Evolutionary conservation across 768 basidiomycete species (phyloP).

Genomic region (Tylopilus balloui): DNA sequence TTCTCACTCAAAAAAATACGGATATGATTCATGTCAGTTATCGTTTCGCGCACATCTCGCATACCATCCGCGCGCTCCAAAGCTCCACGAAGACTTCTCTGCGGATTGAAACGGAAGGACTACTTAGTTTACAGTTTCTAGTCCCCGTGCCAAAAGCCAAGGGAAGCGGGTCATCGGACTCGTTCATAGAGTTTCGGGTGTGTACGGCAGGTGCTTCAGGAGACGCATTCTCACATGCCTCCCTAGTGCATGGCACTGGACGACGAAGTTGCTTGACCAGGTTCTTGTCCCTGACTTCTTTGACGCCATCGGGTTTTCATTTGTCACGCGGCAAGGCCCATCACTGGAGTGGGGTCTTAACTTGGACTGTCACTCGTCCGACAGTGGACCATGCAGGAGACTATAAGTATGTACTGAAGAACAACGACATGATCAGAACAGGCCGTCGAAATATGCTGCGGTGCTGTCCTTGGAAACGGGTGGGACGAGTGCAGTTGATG

Average conservation of each 20-base stretch:
- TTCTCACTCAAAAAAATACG: neutral
- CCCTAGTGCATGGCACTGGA: slow-evolving; percentile 31
- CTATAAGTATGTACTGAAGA: slow-evolving; percentile 18
- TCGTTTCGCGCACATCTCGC: slow-evolving; percentile 70
- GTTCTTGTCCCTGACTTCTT: neutral
- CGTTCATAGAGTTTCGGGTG: slow-evolving; percentile 88
- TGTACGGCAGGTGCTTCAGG: slow-evolving; percentile 25
- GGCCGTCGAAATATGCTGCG: slow-evolving; percentile 40
- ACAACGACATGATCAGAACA: slow-evolving; percentile 24
- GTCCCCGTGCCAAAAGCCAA: slow-evolving; percentile 53
- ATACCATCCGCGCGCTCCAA: slow-evolving; percentile 70
- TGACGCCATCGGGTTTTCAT: neutral
- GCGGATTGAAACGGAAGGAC: slow-evolving; percentile 76
- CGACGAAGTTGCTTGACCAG: slow-evolving; percentile 24
- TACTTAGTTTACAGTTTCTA: slow-evolving; percentile 86
- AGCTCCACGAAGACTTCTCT: slow-evolving; percentile 85
- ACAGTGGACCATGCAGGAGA: neutral
- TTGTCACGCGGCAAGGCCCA: neutral
- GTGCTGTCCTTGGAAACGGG: slow-evolving; percentile 27
- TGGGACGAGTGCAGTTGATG: slow-evolving; percentile 1
- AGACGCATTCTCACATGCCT: slow-evolving; percentile 9
- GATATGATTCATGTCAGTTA: slow-evolving; percentile 53
- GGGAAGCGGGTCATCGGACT: slow-evolving; percentile 44
- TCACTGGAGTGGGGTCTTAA: neutral
- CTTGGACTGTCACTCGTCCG: neutral